Conservation (phyloP, 495 filamentous ascomycete genomes). For the Penicillium tannophilum region DNA sequence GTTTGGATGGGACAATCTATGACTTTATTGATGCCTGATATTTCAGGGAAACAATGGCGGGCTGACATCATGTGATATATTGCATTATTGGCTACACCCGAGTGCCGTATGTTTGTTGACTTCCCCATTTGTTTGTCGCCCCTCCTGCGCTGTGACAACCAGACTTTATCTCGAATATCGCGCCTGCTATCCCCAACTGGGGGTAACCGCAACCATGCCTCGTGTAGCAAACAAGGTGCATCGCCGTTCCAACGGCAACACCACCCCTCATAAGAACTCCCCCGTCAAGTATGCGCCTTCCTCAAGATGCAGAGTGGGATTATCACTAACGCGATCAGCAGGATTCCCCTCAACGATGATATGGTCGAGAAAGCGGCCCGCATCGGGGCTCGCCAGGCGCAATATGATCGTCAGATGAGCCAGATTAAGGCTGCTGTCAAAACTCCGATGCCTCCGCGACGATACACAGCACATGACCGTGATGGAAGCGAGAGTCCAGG, state of each 20-base stretch:
- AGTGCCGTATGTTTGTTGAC: slow-evolving; percentile 43
- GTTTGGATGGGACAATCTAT: not conserved
- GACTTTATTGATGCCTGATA: slow-evolving; percentile 7
- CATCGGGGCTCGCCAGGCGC: slow-evolving; percentile 81
- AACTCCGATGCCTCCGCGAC: slow-evolving; percentile 72
- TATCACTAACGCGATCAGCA: slow-evolving; percentile 26
- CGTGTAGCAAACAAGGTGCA: slow-evolving; percentile 64
- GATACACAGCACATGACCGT: slow-evolving; percentile 64
- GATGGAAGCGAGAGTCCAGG: slow-evolving; percentile 65
- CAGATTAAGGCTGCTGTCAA: slow-evolving; percentile 84
- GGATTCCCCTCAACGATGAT: slow-evolving; percentile 95
- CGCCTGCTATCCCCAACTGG: slow-evolving; percentile 29
- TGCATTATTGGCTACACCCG: slow-evolving; percentile 18
- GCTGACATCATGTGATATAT: slow-evolving; percentile 19
- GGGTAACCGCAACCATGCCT: slow-evolving; percentile 62
- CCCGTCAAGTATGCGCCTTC: slow-evolving; percentile 63
- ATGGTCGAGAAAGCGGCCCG: slow-evolving; percentile 86
- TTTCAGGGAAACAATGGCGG: not conserved
- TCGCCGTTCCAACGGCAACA: slow-evolving; percentile 52
- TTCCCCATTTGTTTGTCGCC: slow-evolving; percentile 33
- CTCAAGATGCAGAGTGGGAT: not conserved
- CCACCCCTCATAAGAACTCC: slow-evolving; percentile 63
- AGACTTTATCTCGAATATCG: slow-evolving; percentile 11
- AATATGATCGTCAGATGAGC: slow-evolving; percentile 89
- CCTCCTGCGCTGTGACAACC: slow-evolving; percentile 21